phyloP scores from a whole-genome alignment of 306 rosid species.

The Sesbania bispinosa region DNA sequence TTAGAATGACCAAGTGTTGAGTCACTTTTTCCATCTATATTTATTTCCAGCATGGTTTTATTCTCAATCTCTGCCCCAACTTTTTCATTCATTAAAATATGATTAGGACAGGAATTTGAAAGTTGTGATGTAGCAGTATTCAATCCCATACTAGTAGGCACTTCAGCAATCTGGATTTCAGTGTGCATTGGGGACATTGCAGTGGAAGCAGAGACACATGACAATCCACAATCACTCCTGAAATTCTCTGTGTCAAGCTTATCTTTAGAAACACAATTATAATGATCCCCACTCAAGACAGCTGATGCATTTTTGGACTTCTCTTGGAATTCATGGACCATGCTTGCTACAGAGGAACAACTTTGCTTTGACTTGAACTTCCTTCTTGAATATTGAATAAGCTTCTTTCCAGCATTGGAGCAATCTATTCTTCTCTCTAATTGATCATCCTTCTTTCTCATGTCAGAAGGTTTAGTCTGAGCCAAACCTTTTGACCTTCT shows the following conservation, averaged over 20 bases:
- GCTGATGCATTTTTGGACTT: conserved; percentile 26
- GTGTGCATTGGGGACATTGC: conserved; percentile 39
- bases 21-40: conserved; percentile 26
- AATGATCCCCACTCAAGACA: conserved; percentile 27
- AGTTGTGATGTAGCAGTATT: conserved; percentile 18
- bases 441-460: conserved; percentile 44
- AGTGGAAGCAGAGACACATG: conserved; percentile 30
- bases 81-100: conserved; percentile 22
- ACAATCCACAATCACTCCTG: conserved; percentile 30
- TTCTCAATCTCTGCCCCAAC: conserved; percentile 33
- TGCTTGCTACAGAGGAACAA: conserved; percentile 32
- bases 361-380: conserved; percentile 56
- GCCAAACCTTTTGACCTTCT: conserved; percentile 44
- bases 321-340: conserved; percentile 22
- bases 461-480: conserved; percentile 36
- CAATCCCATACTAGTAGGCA: conserved; percentile 19
- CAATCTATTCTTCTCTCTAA: conserved; percentile 28
- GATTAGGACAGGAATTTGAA: conserved; percentile 24
- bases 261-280: conserved; percentile 30
- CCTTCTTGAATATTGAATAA: conserved; percentile 84
- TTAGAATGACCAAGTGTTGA: conserved; percentile 21
- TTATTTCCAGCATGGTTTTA: conserved; percentile 24
- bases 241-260: conserved; percentile 35
- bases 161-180: conserved; percentile 36
- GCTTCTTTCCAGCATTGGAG: conserved; percentile 33